Evolutionary conservation across 345 rosid genomes (phyloP).

Genomic region (Rhodamnia argentea): DNA sequence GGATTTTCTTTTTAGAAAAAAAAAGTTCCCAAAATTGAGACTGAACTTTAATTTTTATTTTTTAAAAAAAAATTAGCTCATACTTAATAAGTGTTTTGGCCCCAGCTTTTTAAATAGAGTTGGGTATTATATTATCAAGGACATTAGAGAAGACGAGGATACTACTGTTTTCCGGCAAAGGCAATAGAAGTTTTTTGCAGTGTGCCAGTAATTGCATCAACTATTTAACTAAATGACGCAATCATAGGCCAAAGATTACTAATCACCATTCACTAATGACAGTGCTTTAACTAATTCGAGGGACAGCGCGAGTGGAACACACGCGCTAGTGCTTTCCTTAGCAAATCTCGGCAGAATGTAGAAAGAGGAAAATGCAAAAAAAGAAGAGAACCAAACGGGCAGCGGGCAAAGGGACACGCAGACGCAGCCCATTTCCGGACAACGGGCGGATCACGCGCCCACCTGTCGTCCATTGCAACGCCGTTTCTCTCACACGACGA

Average conservation of each 20-base stretch:
- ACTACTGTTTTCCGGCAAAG: neutral
- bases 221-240: neutral
- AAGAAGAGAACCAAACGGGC: neutral
- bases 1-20: no score
- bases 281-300: neutral
- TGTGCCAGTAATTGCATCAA: neutral
- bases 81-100: neutral
- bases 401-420: neutral
- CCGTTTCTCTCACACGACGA: neutral
- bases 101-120: neutral
- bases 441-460: conserved; percentile 29
- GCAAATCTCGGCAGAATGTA: neutral
- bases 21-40: no score
- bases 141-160: neutral
- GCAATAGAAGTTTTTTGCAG: neutral
- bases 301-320: neutral
- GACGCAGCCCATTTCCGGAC: conserved; percentile 15
- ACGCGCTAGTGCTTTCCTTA: neutral
- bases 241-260: neutral
- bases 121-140: neutral
- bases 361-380: neutral
- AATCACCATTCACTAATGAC: neutral
- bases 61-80: no score
- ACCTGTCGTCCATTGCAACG: neutral
- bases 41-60: no score